Evolutionary conservation across 2,329 filamentous ascomycete genomes (phyloP).

Genomic region (Stachybotrys chartarum): DNA sequence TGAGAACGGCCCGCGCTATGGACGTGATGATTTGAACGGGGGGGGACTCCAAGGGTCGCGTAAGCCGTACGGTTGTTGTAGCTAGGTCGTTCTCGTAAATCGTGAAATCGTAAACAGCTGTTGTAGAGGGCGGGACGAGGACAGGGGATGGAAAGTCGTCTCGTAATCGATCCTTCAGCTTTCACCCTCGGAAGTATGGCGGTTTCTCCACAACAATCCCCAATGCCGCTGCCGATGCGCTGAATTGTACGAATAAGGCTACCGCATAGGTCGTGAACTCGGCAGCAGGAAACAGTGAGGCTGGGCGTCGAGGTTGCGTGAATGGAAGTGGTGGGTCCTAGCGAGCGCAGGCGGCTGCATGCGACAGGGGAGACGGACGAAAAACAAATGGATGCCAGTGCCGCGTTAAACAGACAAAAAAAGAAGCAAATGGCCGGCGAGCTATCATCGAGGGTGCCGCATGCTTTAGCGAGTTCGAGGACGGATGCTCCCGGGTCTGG

Average conservation of each 20-base stretch:
- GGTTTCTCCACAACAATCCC: too few relatives aligned
- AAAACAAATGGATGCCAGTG: constrained; percentile 1
- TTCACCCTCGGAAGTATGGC: too few relatives aligned
- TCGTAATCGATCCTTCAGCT: neutral
- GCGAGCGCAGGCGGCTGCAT: constrained; percentile 2
- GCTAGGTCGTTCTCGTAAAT: neutral
- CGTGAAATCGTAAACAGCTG: neutral
- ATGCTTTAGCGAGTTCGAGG: neutral
- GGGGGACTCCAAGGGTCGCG: too few relatives aligned
- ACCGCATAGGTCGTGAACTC: neutral
- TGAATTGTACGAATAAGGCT: neutral
- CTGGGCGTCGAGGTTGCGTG: constrained; percentile 10
- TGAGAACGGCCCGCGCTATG: neutral
- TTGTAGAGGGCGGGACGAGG: neutral
- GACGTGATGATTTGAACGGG: neutral
- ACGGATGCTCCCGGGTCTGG: neutral
- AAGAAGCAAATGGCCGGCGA: neutral
- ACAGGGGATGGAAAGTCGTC: neutral
- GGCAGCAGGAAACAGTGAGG: neutral
- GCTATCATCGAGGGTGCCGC: neutral
- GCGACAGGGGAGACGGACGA: constrained; percentile 5
- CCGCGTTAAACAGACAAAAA: constrained; percentile 5
- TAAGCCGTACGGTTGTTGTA: neutral
- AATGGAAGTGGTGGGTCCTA: constrained; percentile 15
- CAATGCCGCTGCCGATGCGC: too few relatives aligned